These are phyloP conservation scores for Phytophthora lateralis DNA, from an alignment of 352 stramenopile genomes.

Conservation along the genomic window DNA sequence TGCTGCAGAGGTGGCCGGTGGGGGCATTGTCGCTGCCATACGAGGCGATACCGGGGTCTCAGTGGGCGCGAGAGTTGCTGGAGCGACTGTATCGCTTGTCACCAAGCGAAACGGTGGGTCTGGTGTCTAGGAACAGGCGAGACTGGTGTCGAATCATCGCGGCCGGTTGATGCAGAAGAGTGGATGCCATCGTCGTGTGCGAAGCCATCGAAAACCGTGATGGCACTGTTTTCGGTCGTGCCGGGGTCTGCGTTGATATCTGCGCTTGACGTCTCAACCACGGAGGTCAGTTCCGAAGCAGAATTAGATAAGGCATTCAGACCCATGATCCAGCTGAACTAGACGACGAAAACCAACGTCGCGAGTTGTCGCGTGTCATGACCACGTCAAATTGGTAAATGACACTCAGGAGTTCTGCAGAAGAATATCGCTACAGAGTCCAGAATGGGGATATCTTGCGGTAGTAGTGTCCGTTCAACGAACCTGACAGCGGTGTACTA, in stretches of 20 bases:
- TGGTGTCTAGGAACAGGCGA: neutral
- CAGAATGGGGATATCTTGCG: neutral
- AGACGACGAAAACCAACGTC: neutral
- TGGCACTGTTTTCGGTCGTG: neutral
- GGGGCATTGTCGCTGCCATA: too few relatives aligned
- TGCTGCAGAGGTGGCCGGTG: too few relatives aligned
- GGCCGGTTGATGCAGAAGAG: too few relatives aligned
- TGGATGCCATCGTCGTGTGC: too few relatives aligned
- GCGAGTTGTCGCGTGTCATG: conserved; percentile 1
- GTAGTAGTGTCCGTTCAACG: too few relatives aligned
- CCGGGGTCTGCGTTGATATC: neutral
- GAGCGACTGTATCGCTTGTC: too few relatives aligned
- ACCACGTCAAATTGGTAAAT: conserved; percentile 5
- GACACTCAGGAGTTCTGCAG: neutral
- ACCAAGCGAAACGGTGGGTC: too few relatives aligned
- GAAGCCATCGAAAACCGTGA: neutral
- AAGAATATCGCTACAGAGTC: conserved; percentile 9
- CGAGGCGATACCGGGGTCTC: too few relatives aligned
- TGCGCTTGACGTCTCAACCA: neutral
- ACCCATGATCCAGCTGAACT: neutral
- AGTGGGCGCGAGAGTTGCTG: too few relatives aligned
- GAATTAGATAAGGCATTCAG: neutral
- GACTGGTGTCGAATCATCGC: neutral
- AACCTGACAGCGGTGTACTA: neutral
- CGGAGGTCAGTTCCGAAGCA: neutral